Evolutionary conservation across 129 eudicot species (phyloP).

Genomic region (Centella asiatica): DNA sequence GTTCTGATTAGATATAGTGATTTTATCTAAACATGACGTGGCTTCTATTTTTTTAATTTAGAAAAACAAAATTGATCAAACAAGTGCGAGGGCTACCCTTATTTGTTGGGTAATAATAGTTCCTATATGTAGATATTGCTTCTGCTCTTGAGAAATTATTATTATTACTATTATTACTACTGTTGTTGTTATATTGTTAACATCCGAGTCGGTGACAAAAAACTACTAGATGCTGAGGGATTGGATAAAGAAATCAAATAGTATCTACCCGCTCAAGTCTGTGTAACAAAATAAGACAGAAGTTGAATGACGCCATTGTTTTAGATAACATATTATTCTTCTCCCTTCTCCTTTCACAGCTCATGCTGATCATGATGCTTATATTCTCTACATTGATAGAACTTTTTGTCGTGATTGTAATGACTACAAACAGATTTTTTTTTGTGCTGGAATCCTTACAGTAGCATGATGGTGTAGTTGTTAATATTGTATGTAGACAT

Average conservation of each 20-base stretch:
- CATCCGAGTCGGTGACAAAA: neutral
- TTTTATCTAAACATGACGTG: neutral
- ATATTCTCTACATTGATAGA: neutral
- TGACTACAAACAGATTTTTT: neutral
- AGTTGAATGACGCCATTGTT: neutral
- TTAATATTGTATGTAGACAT: neutral
- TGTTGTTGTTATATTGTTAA: no score
- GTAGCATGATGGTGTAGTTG: neutral
- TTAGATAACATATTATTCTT: neutral
- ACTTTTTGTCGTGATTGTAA: no score
- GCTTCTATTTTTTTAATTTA: neutral
- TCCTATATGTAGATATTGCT: neutral
- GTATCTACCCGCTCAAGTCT: no score
- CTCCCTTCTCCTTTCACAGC: neutral
- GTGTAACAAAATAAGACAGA: neutral
- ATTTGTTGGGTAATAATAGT: neutral
- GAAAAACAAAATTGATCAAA: neutral
- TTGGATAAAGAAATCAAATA: neutral
- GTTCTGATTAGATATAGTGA: neutral
- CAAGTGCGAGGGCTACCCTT: neutral
- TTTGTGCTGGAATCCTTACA: neutral
- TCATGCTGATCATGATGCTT: neutral
- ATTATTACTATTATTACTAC: neutral
- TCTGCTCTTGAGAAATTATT: neutral
- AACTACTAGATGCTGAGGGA: neutral